These are phyloP conservation scores for Hypoxylon sp. DNA, from an alignment of 2,329 filamentous ascomycete genomes.

Conservation along the genomic window DNA sequence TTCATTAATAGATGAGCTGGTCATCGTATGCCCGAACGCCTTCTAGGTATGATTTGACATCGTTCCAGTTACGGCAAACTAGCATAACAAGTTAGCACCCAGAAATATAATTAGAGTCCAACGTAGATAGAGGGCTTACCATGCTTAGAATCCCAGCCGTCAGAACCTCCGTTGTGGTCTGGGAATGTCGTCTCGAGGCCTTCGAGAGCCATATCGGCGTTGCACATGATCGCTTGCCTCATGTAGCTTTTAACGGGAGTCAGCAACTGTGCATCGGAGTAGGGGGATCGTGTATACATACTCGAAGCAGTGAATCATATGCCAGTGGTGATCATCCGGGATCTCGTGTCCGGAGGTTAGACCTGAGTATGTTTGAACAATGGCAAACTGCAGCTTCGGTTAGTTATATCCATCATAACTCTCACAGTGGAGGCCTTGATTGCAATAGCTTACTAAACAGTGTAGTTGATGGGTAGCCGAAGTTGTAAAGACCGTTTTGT, in stretches of 20 bases:
- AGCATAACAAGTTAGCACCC: constrained; percentile 9
- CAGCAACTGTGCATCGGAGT: no score
- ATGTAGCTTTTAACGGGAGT: no score
- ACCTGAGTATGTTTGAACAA: constrained; percentile 55
- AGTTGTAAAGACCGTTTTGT: constrained; percentile 52
- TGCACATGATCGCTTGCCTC: constrained; percentile 57
- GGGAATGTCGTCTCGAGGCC: constrained; percentile 57
- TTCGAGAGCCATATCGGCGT: constrained; percentile 56
- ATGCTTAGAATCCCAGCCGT: constrained; percentile 58
- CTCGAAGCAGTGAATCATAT: constrained; percentile 59
- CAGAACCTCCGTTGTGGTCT: constrained; percentile 55
- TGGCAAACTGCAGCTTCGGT: constrained; percentile 46
- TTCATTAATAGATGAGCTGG: constrained; percentile 52
- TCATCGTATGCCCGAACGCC: constrained; percentile 56
- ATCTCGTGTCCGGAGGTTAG: constrained; percentile 51
- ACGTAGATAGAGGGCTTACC: constrained; percentile 41
- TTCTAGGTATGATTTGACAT: constrained; percentile 55
- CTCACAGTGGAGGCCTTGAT: no score
- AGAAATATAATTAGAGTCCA: background rate
- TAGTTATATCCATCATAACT: background rate
- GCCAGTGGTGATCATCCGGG: constrained; percentile 56
- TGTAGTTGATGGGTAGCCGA: constrained; percentile 54
- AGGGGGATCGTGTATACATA: no score
- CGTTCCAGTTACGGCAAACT: constrained; percentile 55
- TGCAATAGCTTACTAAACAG: constrained; percentile 47